These are phyloP conservation scores for Primulina tabacum DNA, from an alignment of 257 asterid genomes.

Conservation along the genomic window DNA sequence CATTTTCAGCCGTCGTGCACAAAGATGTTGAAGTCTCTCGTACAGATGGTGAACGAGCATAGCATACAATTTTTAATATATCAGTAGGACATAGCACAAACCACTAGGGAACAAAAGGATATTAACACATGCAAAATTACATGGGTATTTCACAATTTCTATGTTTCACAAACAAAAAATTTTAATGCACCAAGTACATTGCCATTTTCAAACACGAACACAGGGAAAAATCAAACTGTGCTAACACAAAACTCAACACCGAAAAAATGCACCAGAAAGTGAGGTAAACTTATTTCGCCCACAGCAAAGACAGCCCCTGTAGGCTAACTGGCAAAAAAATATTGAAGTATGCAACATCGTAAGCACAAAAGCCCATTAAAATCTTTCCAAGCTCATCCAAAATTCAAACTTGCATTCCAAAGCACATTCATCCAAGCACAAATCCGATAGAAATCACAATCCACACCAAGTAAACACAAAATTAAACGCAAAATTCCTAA, in stretches of 20 bases:
- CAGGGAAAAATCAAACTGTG: neutral
- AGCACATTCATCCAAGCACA: neutral
- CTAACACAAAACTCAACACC: neutral
- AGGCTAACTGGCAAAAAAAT: neutral
- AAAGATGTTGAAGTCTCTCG: constrained; percentile 1
- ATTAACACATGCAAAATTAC: neutral
- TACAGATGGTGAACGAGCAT: neutral
- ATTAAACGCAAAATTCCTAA: constrained; percentile 5
- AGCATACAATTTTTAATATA: neutral
- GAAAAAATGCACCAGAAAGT: neutral
- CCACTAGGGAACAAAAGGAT: neutral
- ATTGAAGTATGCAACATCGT: neutral
- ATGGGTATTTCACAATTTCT: neutral
- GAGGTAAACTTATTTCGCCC: neutral
- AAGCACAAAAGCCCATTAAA: neutral
- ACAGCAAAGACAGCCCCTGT: neutral
- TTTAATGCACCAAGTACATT: neutral
- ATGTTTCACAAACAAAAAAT: neutral
- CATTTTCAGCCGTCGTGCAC: constrained; percentile 13
- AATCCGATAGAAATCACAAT: neutral
- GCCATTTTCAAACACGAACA: neutral
- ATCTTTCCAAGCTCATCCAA: neutral
- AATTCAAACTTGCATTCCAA: neutral
- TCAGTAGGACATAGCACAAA: constrained; percentile 3
- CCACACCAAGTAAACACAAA: constrained; percentile 2